Conservation (phyloP, 2,329 filamentous ascomycete genomes). For the Zymoseptoria brevis region DNA sequence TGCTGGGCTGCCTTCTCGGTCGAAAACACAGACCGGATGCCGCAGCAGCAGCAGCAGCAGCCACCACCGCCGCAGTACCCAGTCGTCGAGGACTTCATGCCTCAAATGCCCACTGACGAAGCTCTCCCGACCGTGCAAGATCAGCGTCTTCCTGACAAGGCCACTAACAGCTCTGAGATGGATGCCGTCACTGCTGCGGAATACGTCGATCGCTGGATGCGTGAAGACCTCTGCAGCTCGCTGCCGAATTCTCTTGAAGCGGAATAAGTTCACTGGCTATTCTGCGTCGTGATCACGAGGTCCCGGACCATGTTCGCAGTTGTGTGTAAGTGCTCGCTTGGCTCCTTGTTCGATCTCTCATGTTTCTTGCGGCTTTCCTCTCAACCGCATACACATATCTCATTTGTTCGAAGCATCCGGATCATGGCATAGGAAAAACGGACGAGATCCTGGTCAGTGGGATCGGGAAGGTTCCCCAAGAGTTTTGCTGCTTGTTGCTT, state of each 20-base stretch:
- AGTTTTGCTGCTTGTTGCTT: too few species aligned
- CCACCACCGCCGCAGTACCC: not conserved
- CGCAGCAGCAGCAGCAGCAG: not conserved
- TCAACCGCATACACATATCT: not conserved
- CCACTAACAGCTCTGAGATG: not conserved
- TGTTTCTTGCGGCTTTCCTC: not conserved
- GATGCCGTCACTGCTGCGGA: not conserved
- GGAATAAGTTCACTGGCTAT: not conserved
- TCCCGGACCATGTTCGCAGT: not conserved
- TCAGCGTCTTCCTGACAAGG: not conserved
- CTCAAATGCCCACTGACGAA: not conserved
- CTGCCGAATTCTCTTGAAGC: not conserved
- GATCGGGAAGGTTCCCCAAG: too few species aligned
- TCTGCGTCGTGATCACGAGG: not conserved
- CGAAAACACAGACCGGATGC: not conserved
- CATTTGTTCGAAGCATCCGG: not conserved
- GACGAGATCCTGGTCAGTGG: too few species aligned
- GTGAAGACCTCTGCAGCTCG: not conserved
- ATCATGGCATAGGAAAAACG: not conserved
- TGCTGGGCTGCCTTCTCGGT: not conserved
- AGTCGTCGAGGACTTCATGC: not conserved
- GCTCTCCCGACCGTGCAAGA: not conserved
- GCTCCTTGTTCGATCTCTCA: not conserved
- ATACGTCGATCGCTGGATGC: not conserved
- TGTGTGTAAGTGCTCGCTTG: not conserved